phyloP scores from a whole-genome alignment of 305 asterid genomes.

The Solanum aculeatissimum region DNA sequence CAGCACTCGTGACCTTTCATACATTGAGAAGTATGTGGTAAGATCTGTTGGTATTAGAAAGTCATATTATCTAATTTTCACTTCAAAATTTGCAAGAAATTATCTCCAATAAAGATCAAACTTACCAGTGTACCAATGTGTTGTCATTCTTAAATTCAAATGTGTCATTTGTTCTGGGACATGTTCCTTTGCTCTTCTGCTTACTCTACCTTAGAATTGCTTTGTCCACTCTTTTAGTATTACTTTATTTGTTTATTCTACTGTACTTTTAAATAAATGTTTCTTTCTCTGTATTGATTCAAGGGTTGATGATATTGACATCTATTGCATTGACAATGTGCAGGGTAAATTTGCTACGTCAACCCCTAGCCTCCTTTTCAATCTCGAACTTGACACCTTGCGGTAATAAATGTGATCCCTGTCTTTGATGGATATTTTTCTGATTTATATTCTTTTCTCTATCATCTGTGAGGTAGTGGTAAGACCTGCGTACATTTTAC shows the following conservation, averaged over 20 bases:
- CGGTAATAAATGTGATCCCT: slow-evolving; percentile 34
- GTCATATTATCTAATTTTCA: not conserved
- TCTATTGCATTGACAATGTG: not conserved
- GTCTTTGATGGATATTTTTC: not conserved
- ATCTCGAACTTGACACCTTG: slow-evolving; percentile 90
- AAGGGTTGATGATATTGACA: not conserved
- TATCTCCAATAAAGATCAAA: not conserved
- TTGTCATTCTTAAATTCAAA: not conserved
- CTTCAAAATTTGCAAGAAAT: not conserved
- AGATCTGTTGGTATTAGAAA: slow-evolving; percentile 16
- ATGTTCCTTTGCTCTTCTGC: not conserved
- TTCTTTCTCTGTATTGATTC: not conserved
- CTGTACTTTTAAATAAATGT: not conserved
- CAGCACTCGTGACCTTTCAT: slow-evolving; percentile 79
- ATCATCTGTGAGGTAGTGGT: no score
- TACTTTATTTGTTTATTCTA: not conserved
- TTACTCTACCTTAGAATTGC: not conserved
- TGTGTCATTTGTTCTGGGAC: not conserved
- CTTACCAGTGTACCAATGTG: not conserved
- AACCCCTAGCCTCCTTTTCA: slow-evolving; percentile 75
- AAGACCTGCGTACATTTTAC: no score
- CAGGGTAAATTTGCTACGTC: slow-evolving; percentile 79
- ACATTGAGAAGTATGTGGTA: slow-evolving; percentile 92
- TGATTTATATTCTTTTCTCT: slow-evolving; percentile 2
- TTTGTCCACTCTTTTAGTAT: not conserved